Evolutionary conservation across 805 yeast genomes (phyloP).

Genomic region (Metschnikowia dekortorum): DNA sequence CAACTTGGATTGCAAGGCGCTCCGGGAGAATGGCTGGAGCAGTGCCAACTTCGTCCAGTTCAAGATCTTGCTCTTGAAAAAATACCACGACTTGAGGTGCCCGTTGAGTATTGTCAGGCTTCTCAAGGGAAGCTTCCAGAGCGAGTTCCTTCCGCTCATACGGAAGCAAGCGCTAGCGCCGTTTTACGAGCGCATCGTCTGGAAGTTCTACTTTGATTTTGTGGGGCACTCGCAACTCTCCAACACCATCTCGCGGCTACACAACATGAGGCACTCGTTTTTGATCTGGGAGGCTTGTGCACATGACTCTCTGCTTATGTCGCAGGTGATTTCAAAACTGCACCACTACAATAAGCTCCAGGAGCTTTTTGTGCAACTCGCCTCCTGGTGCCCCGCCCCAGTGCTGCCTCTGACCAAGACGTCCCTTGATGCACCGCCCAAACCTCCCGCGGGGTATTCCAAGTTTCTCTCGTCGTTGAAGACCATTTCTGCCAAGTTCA

Average conservation of each 20-base stretch:
- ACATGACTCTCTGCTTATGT: conserved; percentile 9
- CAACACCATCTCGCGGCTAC: conserved; percentile 21
- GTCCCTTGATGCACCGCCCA: not conserved
- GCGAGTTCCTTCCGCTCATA: conserved; percentile 24
- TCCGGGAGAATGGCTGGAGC: conserved; percentile 19
- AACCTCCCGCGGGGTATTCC: conserved; percentile 9
- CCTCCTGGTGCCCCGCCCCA: conserved; percentile 9
- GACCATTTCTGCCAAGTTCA: conserved; percentile 28
- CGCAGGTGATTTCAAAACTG: conserved; percentile 15
- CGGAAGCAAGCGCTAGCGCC: conserved; percentile 21
- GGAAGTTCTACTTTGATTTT: conserved; percentile 40
- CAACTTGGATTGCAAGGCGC: conserved; percentile 18
- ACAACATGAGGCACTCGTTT: conserved; percentile 22
- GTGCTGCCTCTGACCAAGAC: not conserved
- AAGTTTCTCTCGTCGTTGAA: conserved; percentile 26
- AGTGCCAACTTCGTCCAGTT: conserved; percentile 23
- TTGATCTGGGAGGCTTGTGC: conserved; percentile 38
- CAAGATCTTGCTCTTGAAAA: conserved; percentile 31
- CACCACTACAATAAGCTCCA: conserved; percentile 22
- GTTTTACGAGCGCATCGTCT: conserved; percentile 37
- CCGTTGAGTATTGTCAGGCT: conserved; percentile 30
- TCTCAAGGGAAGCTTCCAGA: conserved; percentile 25
- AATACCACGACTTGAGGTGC: conserved; percentile 30
- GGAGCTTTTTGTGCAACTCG: conserved; percentile 21
- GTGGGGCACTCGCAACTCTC: conserved; percentile 19